Percentiles rank a stretch among this genome's conserved stretches.
phyloP scores from a whole-genome alignment of 495 filamentous ascomycete genomes.

The Talaromyces trachyspermus region DNA sequence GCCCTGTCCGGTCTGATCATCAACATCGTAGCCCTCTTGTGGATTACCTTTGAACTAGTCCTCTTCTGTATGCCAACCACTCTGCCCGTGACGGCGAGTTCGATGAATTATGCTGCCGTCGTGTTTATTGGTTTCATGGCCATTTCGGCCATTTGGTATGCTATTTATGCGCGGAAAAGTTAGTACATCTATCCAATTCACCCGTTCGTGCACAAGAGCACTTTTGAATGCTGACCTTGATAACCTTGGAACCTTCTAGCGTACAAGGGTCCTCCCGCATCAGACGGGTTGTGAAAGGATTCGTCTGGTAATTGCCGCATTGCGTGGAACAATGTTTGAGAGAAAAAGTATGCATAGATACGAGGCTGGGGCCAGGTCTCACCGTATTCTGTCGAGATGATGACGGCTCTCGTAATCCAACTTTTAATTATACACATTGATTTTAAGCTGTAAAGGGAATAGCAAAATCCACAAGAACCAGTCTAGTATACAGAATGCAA shows the following conservation, averaged over 20 bases:
- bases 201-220: background rate
- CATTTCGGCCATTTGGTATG: constrained; percentile 37
- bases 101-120: constrained; percentile 57
- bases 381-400: too few relatives aligned
- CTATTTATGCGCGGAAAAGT: constrained; percentile 39
- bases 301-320: too few relatives aligned
- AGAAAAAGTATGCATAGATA: too few relatives aligned
- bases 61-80: constrained; percentile 47
- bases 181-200: constrained; percentile 14
- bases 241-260: constrained; percentile 18
- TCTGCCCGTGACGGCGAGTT: constrained; percentile 37
- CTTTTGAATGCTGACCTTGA: constrained; percentile 1
- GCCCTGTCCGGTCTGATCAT: constrained; percentile 44
- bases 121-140: constrained; percentile 52
- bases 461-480: too few relatives aligned
- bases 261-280: constrained; percentile 41
- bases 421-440: too few relatives aligned
- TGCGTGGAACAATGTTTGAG: too few relatives aligned
- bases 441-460: too few relatives aligned
- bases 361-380: too few relatives aligned
- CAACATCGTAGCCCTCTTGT: constrained; percentile 50
- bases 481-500: too few relatives aligned
- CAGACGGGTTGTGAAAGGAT: constrained; percentile 31
- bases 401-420: too few relatives aligned
- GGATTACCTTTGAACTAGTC: constrained; percentile 55